Base-by-base conservation (phyloP, 176 grass and related monocot species). In the Triticum turgidum region DNA sequence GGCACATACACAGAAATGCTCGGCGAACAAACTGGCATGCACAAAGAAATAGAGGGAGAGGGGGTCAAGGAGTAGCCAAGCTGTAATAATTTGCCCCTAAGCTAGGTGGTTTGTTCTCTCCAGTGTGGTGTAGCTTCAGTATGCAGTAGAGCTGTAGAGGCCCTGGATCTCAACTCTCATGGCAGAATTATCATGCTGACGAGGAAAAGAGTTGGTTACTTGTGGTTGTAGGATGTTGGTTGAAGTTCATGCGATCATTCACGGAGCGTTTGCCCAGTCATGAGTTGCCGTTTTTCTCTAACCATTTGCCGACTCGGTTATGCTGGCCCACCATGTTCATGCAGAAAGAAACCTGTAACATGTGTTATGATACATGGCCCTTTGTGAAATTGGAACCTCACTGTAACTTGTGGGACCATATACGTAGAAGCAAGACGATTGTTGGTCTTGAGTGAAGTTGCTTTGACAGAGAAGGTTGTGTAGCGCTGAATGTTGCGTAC, bases 1-100 rank as follows among this genome's bases (percentile, higher is more conserved):
- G 87, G 88, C 25, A 69, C 86, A 25, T 96, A 94, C 85, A 90
- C 82, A 37, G 93, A 98, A 88, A 73, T 92, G 37, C 79, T 92
- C 11, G 85, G 89, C 8, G 92, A 92, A 64, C 90, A 94, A 83
- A 85, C 84, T 52, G 67, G 80, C 18, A 61, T 32, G 39, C 71
- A 79, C 71, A 78, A 83, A 70, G 88, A 98, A 82, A 42, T 88
- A 65, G 52, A 83, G 37, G 81, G n/a, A 76, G 49, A 84, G 37
- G 80, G 15, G 4, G 18, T 67, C 59, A 83, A 78, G 56, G 85
- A 83, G 85, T 84, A 87, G 77, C 61, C 32, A 5, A 76, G 45
- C 2, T 33, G 11, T 61, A 29, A 25, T 11, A 17, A 22, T 71
- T 76, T 0, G 3, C 45, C 68, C 68, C 29, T 27, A 29, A 84